phyloP scores from a whole-genome alignment of 2,329 filamentous ascomycete species.

The Monascus ruber region DNA sequence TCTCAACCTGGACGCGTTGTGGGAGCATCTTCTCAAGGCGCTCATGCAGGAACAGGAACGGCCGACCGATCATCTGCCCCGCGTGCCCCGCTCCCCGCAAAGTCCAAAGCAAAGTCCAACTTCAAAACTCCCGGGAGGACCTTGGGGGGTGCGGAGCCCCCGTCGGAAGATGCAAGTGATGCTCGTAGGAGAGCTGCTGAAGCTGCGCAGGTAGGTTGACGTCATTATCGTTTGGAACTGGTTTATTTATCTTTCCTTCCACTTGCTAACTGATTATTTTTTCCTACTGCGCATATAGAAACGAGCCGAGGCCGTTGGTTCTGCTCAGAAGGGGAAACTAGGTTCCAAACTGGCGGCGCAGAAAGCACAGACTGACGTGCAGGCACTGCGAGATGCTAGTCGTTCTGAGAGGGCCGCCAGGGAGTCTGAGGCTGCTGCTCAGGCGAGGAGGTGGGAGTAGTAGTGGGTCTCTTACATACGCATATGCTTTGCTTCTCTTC shows the following conservation, averaged over 20 bases:
- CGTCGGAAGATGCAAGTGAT: constrained; percentile 35
- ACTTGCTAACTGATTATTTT: not conserved
- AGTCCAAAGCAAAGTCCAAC: constrained; percentile 28
- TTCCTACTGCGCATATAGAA: constrained; percentile 38
- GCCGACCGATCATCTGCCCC: constrained; percentile 28
- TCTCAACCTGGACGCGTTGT: constrained; percentile 61
- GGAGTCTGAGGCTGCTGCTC: constrained; percentile 53
- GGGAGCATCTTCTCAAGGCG: constrained; percentile 38
- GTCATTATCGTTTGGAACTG: not conserved
- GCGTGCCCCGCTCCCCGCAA: constrained; percentile 35
- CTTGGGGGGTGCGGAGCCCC: constrained; percentile 44
- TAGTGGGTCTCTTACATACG: not conserved
- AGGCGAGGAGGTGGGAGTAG: constrained; percentile 49
- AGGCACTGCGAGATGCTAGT: constrained; percentile 58
- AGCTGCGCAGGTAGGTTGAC: constrained; percentile 64
- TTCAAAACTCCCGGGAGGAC: constrained; percentile 45
- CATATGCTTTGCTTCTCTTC: too few relatives aligned
- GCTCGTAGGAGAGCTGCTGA: constrained; percentile 63
- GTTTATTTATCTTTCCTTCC: not conserved
- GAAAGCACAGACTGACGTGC: constrained; percentile 58
- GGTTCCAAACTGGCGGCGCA: constrained; percentile 60
- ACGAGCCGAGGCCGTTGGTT: constrained; percentile 46
- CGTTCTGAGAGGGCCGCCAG: constrained; percentile 53
- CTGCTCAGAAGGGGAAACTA: constrained; percentile 51
- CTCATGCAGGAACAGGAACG: not conserved